Base-by-base conservation (phyloP, 2,329 filamentous ascomycete genomes). In the Fusarium compactum region DNA sequence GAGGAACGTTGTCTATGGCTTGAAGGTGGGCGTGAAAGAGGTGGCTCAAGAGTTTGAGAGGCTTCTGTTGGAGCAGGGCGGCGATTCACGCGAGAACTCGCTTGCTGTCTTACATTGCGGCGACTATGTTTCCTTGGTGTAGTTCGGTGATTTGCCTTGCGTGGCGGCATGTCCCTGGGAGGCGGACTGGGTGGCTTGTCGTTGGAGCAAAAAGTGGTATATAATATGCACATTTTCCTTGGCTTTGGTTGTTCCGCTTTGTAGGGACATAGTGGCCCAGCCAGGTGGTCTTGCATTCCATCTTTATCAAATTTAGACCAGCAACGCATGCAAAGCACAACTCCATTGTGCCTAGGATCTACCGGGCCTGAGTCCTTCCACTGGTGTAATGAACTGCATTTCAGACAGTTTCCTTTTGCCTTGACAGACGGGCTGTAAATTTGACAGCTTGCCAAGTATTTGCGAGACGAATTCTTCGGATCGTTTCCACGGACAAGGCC, bases 401-500 rank as follows among this genome's bases (percentile, higher is more conserved):
- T 62, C 6, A 2, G 4, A 44, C 72, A 74, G 8, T 58, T 48
- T 7, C 68, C 55, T 34, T 71, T 74, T 8, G 63, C 60, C 34
- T 74, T 74, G 20, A n/a, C 24, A 6, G 32, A 44, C 10, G 58
- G 52, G 12, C 62, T 20, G 16, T 69, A 56, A 14, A 11, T 52
- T 5, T 29, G 50, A 29, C 72, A 74, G 18, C 45, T 60, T 25
- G 71, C 48, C 15, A 74, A 25, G 44, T 70, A 74, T 34, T 54
- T 64, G 24, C 73, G 72, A 30, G 54, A 20, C 24, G 25, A 2
- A 34, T 73, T 44, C 11, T 61, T 60, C 10, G 62, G 54, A 43
- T 74, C 69, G 10, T 1, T 53, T 14, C 65, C 72, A 38, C 72
- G 67, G 27, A 74, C 61, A 22, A 74, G 59, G 6, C 72, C 72